Conservation (phyloP, 176 grass and related monocot species). For the Musa acuminata region DNA sequence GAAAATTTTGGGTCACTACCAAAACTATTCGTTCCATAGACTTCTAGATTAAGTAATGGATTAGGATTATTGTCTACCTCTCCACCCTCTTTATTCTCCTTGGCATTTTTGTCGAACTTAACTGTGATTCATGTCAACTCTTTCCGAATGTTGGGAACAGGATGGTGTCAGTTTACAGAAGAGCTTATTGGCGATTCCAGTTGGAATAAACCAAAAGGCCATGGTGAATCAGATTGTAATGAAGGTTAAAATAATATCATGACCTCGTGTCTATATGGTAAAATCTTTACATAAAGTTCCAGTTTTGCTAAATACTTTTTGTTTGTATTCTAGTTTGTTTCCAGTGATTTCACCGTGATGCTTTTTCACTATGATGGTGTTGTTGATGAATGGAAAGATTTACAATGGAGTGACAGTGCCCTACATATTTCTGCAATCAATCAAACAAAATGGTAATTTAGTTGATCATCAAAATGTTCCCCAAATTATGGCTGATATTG, state of each 20-base stretch:
- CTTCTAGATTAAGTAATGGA: too few relatives aligned
- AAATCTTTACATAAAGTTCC: too few relatives aligned
- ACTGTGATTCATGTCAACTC: neutral
- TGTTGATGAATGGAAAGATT: slow-evolving; percentile 5
- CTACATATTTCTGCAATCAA: neutral
- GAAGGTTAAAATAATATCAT: neutral
- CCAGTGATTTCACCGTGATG: neutral
- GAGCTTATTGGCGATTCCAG: neutral
- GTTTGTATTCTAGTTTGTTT: neutral
- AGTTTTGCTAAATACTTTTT: neutral
- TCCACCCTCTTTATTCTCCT: neutral
- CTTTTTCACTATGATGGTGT: slow-evolving; percentile 6
- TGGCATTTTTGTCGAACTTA: neutral
- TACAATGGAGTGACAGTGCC: neutral
- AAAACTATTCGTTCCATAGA: too few relatives aligned
- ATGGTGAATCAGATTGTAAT: slow-evolving; percentile 8
- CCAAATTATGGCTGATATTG: too few relatives aligned
- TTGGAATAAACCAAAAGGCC: slow-evolving; percentile 1
- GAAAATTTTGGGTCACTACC: too few relatives aligned
- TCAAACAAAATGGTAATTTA: slow-evolving; percentile 11
- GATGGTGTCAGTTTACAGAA: neutral
- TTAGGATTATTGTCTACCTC: neutral
- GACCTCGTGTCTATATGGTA: neutral
- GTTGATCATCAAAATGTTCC: neutral
- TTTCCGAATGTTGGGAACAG: neutral